Conservation (phyloP, 768 basidiomycete genomes). For the Boletus pseudo-olivaceus region DNA sequence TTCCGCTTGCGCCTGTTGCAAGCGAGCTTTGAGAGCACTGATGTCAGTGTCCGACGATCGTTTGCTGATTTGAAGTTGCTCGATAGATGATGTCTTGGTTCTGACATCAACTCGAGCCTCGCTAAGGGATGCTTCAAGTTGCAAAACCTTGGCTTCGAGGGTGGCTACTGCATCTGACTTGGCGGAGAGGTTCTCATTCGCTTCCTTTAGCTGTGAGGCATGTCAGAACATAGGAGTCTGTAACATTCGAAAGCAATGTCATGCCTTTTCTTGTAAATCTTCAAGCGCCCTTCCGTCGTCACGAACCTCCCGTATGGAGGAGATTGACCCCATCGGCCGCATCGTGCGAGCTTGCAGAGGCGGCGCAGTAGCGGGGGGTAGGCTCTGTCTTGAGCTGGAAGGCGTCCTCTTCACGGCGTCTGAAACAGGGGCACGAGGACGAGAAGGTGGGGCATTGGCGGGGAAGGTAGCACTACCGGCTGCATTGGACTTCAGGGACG, state of each 20-base stretch:
- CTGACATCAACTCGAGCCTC: conserved; percentile 44
- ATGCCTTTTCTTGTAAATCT: conserved; percentile 60
- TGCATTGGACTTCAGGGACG: conserved; percentile 44
- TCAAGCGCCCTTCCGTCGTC: conserved; percentile 56
- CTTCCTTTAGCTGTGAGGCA: conserved; percentile 52
- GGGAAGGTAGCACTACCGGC: conserved; percentile 24
- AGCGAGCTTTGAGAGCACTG: conserved; percentile 36
- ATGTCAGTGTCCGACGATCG: conserved; percentile 48
- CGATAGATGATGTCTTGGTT: conserved; percentile 41
- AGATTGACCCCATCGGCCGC: conserved; percentile 56
- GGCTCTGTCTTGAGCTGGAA: conserved; percentile 40
- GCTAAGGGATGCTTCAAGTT: conserved; percentile 49
- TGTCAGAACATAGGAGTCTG: background rate
- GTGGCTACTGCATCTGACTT: conserved; percentile 49
- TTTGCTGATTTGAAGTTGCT: conserved; percentile 50
- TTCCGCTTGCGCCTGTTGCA: conserved; percentile 37
- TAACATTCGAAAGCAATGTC: conserved; percentile 2
- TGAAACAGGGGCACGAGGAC: conserved; percentile 66
- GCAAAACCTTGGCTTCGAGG: conserved; percentile 52
- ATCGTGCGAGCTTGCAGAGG: conserved; percentile 39
- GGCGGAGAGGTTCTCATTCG: conserved; percentile 47
- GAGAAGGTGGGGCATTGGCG: conserved; percentile 26
- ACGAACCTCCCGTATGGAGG: conserved; percentile 70
- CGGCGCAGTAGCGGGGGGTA: conserved; percentile 26
- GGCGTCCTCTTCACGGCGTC: conserved; percentile 57